Percentiles rank a stretch among this genome's conserved stretches.
Conservation (phyloP, 176 grass and related monocot species). For the Ampelocalamus luodianensis region DNA sequence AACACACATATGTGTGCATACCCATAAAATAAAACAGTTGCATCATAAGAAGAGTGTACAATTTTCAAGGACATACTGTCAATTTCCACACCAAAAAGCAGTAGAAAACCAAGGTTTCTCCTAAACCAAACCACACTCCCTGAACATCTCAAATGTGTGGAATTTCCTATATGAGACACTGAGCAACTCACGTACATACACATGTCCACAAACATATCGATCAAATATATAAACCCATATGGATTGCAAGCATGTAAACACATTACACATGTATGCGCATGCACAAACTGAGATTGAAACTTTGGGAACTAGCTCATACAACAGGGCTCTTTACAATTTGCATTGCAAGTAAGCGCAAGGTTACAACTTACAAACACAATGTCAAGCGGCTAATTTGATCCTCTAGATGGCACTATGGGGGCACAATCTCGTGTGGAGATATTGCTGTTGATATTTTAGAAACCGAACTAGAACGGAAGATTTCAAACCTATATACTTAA, state of each 20-base stretch:
- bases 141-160: background rate
- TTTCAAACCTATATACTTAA: no score
- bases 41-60: background rate
- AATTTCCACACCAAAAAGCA: background rate
- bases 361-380: constrained; percentile 7
- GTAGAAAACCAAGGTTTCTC: background rate
- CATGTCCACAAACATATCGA: background rate
- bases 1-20: background rate
- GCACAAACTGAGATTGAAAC: background rate
- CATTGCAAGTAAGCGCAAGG: background rate
- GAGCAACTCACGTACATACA: background rate
- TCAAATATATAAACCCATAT: background rate
- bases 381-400: constrained; percentile 15
- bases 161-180: constrained; percentile 16
- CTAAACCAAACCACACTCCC: background rate
- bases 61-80: background rate
- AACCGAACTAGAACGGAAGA: background rate
- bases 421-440: background rate
- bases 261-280: background rate
- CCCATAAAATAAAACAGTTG: background rate
- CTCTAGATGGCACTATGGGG: background rate
- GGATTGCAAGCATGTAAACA: background rate
- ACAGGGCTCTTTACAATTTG: constrained; percentile 2
- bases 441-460: background rate
- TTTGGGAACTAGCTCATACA: background rate